Conservation (phyloP, 2,329 filamentous ascomycete genomes). For the Arthrobotrys entomopaga region DNA sequence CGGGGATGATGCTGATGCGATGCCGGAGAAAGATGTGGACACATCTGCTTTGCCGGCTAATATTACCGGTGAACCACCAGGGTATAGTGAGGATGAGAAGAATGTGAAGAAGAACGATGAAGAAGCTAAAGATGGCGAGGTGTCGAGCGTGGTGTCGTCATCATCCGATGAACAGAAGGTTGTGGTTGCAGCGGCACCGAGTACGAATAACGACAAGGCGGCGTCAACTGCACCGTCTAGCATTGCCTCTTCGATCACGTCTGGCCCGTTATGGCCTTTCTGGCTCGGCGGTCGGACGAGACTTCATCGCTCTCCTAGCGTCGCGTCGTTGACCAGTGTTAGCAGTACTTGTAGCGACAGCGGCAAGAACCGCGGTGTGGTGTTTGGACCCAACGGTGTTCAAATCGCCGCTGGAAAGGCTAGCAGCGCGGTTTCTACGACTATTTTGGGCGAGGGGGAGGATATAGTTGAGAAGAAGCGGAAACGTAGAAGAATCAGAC, state of each 20-base stretch:
- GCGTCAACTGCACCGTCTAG: conserved; percentile 41
- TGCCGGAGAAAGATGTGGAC: conserved; percentile 1
- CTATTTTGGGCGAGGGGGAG: conserved; percentile 42
- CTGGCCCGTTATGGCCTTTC: conserved; percentile 40
- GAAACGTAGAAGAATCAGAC: conserved; percentile 11
- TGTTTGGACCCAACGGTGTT: conserved; percentile 44
- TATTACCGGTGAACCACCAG: conserved; percentile 32
- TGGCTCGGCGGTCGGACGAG: conserved; percentile 42
- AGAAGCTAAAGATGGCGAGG: background rate
- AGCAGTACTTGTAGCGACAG: conserved; percentile 33
- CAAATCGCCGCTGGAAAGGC: conserved; percentile 33
- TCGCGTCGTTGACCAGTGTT: conserved; percentile 45
- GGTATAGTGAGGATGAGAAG: conserved; percentile 52
- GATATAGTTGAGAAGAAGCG: conserved; percentile 48
- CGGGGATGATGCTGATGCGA: conserved; percentile 61
- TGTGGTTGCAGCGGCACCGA: background rate
- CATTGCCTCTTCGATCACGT: conserved; percentile 33
- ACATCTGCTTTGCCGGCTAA: background rate
- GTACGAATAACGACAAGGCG: conserved; percentile 14
- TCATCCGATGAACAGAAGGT: conserved; percentile 10
- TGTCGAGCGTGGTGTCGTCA: background rate
- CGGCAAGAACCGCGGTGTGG: conserved; percentile 34
- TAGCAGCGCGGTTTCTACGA: conserved; percentile 37
- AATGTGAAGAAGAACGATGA: conserved; percentile 21
- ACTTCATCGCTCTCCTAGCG: conserved; percentile 36